A percentile compares a stretch with the other conserved stretches of the same genome.
These are phyloP conservation scores for Ceratocystis cubensis DNA, from an alignment of 2,329 filamentous ascomycete genomes.

Conservation along the genomic window DNA sequence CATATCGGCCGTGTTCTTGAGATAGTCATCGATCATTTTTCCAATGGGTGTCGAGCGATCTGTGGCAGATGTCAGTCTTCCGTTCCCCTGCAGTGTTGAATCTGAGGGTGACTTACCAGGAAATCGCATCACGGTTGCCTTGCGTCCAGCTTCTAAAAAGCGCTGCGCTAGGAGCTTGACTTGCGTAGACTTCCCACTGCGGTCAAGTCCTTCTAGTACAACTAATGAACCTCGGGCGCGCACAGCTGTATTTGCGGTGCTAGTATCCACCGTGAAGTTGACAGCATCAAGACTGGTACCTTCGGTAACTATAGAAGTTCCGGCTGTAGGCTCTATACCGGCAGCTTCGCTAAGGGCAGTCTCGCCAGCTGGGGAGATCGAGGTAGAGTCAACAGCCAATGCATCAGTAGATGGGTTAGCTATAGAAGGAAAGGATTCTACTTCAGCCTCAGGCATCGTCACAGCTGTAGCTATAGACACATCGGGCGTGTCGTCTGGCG, in stretches of 20 bases:
- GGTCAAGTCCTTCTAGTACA: conserved; percentile 77
- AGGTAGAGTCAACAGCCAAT: background rate
- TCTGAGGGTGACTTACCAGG: conserved; percentile 35
- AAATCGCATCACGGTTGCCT: conserved; percentile 44
- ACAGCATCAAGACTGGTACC: background rate
- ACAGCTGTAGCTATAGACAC: conserved; percentile 10
- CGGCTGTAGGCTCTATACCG: background rate
- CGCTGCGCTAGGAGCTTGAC: conserved; percentile 53
- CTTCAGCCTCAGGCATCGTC: background rate
- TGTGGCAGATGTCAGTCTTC: conserved; percentile 27
- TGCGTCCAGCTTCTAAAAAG: conserved; percentile 37
- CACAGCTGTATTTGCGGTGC: conserved; percentile 18
- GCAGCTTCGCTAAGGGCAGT: background rate
- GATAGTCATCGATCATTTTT: conserved; percentile 72
- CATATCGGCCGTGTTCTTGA: conserved; percentile 57
- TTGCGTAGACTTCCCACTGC: conserved; percentile 87
- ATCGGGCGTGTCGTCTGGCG: conserved; percentile 12
- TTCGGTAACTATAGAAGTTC: background rate
- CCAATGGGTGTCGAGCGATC: conserved; percentile 77
- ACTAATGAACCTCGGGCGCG: conserved; percentile 55
- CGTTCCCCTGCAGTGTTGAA: background rate
- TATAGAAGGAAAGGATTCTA: background rate
- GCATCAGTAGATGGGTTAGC: background rate
- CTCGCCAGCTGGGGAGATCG: background rate
- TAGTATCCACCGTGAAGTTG: background rate